Conservation (phyloP, 495 filamentous ascomycete species). For the Tuber borchii region DNA sequence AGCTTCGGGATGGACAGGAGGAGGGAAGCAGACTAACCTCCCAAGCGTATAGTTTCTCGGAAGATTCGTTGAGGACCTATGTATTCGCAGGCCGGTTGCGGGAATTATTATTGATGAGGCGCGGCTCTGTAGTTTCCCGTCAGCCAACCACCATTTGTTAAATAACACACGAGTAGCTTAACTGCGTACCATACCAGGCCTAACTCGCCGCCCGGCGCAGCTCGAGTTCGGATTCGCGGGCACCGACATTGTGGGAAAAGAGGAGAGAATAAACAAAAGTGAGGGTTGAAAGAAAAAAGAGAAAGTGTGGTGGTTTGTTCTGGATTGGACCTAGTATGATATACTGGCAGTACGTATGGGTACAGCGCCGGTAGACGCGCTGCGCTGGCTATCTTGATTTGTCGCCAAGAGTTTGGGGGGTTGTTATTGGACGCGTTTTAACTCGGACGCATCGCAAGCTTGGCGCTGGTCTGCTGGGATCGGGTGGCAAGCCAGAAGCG, state of each 20-base stretch:
- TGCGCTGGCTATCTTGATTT: background rate
- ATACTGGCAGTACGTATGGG: background rate
- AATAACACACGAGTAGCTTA: background rate
- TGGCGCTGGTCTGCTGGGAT: background rate
- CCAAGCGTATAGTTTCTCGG: constrained; percentile 33
- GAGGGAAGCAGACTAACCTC: constrained; percentile 6
- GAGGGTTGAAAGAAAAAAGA: background rate
- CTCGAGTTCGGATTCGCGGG: background rate
- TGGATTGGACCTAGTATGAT: background rate
- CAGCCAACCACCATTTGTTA: background rate
- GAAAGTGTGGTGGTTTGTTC: background rate
- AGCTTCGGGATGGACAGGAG: background rate
- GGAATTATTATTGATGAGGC: constrained; percentile 33
- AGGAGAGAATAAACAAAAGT: background rate
- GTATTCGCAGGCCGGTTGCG: constrained; percentile 34
- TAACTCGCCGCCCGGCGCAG: background rate
- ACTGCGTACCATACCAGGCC: background rate
- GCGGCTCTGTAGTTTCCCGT: background rate
- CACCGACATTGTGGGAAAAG: background rate
- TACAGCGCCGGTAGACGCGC: background rate
- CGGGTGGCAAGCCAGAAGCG: background rate
- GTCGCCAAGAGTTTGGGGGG: background rate
- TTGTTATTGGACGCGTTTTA: background rate
- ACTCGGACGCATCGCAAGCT: background rate
- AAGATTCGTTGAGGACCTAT: constrained; percentile 27